A percentile compares a stretch with the other conserved stretches of the same genome.
Evolutionary conservation across 1,139 yeast genomes (phyloP).

Genomic region (Wickerhamomyces sp.): DNA sequence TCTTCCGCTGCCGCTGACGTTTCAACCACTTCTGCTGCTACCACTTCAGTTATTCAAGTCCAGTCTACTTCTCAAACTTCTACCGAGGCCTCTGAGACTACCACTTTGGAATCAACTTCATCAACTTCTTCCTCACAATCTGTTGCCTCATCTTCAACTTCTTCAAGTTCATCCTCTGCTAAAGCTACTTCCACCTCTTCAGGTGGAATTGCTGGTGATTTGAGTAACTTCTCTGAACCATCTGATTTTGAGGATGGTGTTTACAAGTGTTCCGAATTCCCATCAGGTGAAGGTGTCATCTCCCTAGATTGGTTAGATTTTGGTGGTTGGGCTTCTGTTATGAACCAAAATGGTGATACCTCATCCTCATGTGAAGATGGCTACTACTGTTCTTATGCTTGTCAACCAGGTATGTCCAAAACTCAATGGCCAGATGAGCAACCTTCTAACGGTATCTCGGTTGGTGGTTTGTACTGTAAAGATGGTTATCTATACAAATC

Average conservation of each 20-base stretch:
- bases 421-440: constrained; percentile 79
- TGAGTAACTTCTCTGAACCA: too few species aligned
- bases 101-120: constrained; percentile 6
- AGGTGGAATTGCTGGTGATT: too few species aligned
- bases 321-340: too few species aligned
- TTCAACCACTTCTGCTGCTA: constrained; percentile 18
- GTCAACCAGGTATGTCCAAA: constrained; percentile 89
- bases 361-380: constrained; percentile 70
- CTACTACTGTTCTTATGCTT: constrained; percentile 77
- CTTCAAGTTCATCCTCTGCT: too few species aligned
- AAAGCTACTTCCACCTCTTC: too few species aligned
- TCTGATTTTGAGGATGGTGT: too few species aligned
- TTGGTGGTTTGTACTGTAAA: constrained; percentile 74
- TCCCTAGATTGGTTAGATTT: too few species aligned
- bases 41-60: constrained; percentile 22
- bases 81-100: constrained; percentile 9
- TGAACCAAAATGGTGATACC: too few species aligned
- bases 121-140: constrained; percentile 12
- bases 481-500: constrained; percentile 66
- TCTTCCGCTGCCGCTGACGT: constrained; percentile 12
- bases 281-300: too few species aligned
- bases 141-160: too few species aligned
- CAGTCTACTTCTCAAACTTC: constrained; percentile 22
- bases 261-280: too few species aligned
- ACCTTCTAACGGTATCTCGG: constrained; percentile 70